Evolutionary conservation across 164 flowering plant species (phyloP).

Genomic region (Malania oleifera): DNA sequence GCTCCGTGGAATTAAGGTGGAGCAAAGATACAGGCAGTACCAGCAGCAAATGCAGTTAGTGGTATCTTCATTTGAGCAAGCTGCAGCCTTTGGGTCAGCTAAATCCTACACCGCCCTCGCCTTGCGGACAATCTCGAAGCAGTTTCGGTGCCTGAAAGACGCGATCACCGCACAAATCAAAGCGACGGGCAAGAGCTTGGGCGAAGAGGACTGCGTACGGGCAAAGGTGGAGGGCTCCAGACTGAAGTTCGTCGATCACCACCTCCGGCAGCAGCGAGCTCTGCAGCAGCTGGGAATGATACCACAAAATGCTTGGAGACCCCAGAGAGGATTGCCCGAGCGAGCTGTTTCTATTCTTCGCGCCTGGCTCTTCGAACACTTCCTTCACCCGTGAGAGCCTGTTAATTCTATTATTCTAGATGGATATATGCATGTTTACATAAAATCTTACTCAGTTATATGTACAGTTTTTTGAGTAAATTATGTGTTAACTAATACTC

Average conservation of each 20-base stretch:
- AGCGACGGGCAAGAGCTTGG: conserved; percentile 55
- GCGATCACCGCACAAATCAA: conserved; percentile 67
- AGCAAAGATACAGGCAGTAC: conserved; percentile 92
- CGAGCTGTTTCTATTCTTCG: conserved; percentile 94
- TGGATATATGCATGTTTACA: no score
- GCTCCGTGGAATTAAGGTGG: conserved; percentile 52
- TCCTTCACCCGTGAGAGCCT: conserved; percentile 90
- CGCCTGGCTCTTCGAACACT: conserved; percentile 99
- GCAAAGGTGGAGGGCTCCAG: conserved; percentile 62
- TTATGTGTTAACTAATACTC: no score
- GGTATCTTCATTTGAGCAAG: conserved; percentile 73
- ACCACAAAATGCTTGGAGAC: conserved; percentile 98
- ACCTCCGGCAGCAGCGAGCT: conserved; percentile 79
- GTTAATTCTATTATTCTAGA: no score
- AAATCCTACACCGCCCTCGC: conserved; percentile 90
- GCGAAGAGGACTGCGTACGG: conserved; percentile 62
- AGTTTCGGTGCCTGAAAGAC: conserved; percentile 83
- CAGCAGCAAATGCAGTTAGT: conserved; percentile 94
- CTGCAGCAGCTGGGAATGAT: conserved; percentile 94
- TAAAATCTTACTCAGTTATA: no score
- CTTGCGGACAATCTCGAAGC: conserved; percentile 82
- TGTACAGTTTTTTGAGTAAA: no score
- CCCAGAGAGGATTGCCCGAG: conserved; percentile 96
- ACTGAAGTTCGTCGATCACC: conserved; percentile 77
- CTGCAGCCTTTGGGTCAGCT: conserved; percentile 84